Evolutionary conservation across 805 yeast species (phyloP).

Genomic region (Nakazawaea wyomingensis): DNA sequence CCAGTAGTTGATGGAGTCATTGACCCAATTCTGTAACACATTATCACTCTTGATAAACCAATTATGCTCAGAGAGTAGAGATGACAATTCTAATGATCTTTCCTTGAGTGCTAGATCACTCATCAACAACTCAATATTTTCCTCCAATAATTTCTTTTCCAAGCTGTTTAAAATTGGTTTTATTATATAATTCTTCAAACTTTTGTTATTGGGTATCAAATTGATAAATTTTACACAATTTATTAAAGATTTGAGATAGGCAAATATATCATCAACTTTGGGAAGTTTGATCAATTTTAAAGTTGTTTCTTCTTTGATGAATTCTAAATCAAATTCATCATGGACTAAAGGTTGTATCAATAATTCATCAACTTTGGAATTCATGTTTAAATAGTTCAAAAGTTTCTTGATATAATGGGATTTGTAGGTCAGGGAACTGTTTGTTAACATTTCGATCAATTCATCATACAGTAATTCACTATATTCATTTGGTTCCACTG

Average conservation of each 20-base stretch:
- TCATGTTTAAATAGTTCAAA: slow-evolving; percentile 5
- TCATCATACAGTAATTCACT: slow-evolving; percentile 9
- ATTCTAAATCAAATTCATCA: slow-evolving; percentile 1
- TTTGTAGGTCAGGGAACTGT: background rate
- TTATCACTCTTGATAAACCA: slow-evolving; percentile 12
- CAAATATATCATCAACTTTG: background rate
- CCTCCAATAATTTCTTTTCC: slow-evolving; percentile 8
- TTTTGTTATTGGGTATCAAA: slow-evolving; percentile 3
- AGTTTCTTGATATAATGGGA: background rate
- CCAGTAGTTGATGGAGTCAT: slow-evolving; percentile 12
- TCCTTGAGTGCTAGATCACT: background rate
- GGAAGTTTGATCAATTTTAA: slow-evolving; percentile 1
- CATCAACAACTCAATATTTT: slow-evolving; percentile 9
- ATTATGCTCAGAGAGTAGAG: background rate
- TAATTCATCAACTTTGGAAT: slow-evolving; percentile 1
- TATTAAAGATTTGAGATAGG: slow-evolving; percentile 1
- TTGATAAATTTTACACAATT: slow-evolving; percentile 6
- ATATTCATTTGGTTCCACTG: slow-evolving; percentile 9
- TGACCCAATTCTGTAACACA: slow-evolving; percentile 4
- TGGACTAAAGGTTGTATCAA: slow-evolving; percentile 10
- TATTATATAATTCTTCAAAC: background rate
- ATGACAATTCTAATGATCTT: background rate
- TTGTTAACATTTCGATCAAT: slow-evolving; percentile 1
- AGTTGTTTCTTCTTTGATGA: background rate
- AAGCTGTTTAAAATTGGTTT: slow-evolving; percentile 11